A percentile compares a stretch with the other conserved stretches of the same genome.
phyloP scores from a whole-genome alignment of 179 eudicot genomes.

The Monotropa hypopitys region DNA sequence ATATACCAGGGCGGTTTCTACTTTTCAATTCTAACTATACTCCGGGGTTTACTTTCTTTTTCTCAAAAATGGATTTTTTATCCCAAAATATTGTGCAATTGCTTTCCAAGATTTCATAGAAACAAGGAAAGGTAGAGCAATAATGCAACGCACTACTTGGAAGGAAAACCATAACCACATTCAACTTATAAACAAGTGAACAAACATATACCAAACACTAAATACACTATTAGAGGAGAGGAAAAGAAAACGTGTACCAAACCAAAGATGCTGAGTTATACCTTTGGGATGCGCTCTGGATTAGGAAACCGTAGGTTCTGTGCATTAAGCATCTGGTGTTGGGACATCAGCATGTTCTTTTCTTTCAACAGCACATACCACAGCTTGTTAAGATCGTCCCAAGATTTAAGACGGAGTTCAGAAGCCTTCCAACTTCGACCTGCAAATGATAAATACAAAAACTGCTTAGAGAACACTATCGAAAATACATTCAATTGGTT shows the following conservation, averaged over 20 bases:
- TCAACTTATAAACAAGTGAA: neutral
- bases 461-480: neutral
- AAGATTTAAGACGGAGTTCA: slow-evolving; percentile 86
- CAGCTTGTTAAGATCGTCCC: slow-evolving; percentile 84
- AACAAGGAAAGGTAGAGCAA: neutral
- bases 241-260: neutral
- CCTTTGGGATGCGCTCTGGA: slow-evolving; percentile 93
- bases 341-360: slow-evolving; percentile 91
- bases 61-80: neutral
- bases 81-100: neutral
- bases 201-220: neutral
- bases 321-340: slow-evolving; percentile 84
- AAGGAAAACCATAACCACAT: neutral
- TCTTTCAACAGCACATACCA: slow-evolving; percentile 92
- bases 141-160: neutral
- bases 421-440: slow-evolving; percentile 34
- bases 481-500: too few species aligned
- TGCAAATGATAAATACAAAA: slow-evolving; percentile 2
- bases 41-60: neutral
- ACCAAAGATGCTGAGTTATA: slow-evolving; percentile 10
- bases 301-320: slow-evolving; percentile 79
- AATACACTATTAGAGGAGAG: neutral
- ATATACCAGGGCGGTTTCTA: too few species aligned
- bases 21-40: neutral
- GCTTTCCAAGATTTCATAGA: neutral